Percentiles rank a stretch among this genome's conserved stretches.
phyloP scores from a whole-genome alignment of 2,329 filamentous ascomycete species.

The Gliomastix tumulicola region DNA sequence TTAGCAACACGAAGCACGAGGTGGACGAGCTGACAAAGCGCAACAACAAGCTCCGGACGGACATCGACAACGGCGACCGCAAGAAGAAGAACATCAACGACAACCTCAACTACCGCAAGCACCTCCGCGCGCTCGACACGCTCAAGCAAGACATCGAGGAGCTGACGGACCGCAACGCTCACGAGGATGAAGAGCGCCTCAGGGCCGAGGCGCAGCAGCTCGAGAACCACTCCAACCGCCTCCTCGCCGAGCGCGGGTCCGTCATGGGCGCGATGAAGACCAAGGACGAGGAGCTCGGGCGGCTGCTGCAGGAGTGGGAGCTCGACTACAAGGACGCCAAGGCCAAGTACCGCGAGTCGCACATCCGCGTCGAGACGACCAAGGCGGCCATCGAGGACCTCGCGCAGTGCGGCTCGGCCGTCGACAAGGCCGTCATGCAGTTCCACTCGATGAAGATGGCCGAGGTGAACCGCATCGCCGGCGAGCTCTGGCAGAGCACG shows the following conservation, averaged over 20 bases:
- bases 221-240: slow-evolving; percentile 60
- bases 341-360: slow-evolving; percentile 73
- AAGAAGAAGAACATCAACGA: slow-evolving; percentile 83
- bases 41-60: slow-evolving; percentile 71
- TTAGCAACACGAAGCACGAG: slow-evolving; percentile 60
- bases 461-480: slow-evolving; percentile 91
- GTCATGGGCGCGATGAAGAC: slow-evolving; percentile 74
- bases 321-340: slow-evolving; percentile 81
- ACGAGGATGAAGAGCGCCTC: slow-evolving; percentile 73
- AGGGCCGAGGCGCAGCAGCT: slow-evolving; percentile 60
- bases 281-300: slow-evolving; percentile 73
- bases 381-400: slow-evolving; percentile 91
- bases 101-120: slow-evolving; percentile 80
- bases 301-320: slow-evolving; percentile 73
- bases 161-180: slow-evolving; percentile 72
- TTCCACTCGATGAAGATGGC: slow-evolving; percentile 97
- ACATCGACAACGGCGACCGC: slow-evolving; percentile 71
- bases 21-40: slow-evolving; percentile 59
- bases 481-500: slow-evolving; percentile 93
- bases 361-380: slow-evolving; percentile 85
- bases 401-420: slow-evolving; percentile 69
- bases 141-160: slow-evolving; percentile 65
- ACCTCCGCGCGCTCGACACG: slow-evolving; percentile 58
- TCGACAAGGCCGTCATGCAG: slow-evolving; percentile 96
- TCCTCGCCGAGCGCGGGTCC: slow-evolving; percentile 66